phyloP scores from a whole-genome alignment of 2,329 filamentous ascomycete genomes.

The Aspergillus glaucus region DNA sequence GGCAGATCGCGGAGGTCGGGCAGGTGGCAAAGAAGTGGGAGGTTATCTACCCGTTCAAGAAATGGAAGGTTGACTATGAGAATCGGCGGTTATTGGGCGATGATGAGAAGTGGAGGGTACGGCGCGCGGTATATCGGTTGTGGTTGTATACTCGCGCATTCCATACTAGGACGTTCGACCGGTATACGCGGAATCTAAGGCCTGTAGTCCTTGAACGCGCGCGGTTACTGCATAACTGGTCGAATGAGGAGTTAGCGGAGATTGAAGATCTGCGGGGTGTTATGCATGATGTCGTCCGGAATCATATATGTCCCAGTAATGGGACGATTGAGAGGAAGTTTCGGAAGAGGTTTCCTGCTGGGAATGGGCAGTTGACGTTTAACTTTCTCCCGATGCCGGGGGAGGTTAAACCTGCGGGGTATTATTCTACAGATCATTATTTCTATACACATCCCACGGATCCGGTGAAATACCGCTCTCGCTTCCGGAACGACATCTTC shows the following conservation, averaged over 20 bases:
- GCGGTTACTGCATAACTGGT: conserved; percentile 55
- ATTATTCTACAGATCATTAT: conserved; percentile 27
- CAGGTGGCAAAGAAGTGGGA: conserved; percentile 53
- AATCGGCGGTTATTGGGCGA: conserved; percentile 48
- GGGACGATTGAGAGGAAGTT: conserved; percentile 55
- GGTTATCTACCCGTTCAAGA: conserved; percentile 57
- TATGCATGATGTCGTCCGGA: conserved; percentile 51
- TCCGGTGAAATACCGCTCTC: conserved; percentile 37
- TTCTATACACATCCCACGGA: conserved; percentile 19
- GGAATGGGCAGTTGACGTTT: conserved; percentile 46
- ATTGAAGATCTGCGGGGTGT: conserved; percentile 53
- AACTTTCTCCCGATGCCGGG: conserved; percentile 34
- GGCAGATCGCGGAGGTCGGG: conserved; percentile 50
- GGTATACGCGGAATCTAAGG: conserved; percentile 44
- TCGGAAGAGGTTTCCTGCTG: conserved; percentile 49
- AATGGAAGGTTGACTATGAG: conserved; percentile 55
- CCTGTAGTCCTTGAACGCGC: conserved; percentile 47
- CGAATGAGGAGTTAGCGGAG: conserved; percentile 49
- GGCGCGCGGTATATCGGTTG: conserved; percentile 54
- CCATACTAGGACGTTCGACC: conserved; percentile 47
- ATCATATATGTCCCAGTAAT: conserved; percentile 57
- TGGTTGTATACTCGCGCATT: conserved; percentile 58
- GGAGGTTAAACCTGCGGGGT: conserved; percentile 32
- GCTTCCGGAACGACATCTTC: conserved; percentile 42
- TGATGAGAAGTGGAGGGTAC: conserved; percentile 46